Percentiles rank a stretch among this genome's conserved stretches.
phyloP scores from a whole-genome alignment of 768 basidiomycete genomes.

The Suillus fuscotomentosus region DNA sequence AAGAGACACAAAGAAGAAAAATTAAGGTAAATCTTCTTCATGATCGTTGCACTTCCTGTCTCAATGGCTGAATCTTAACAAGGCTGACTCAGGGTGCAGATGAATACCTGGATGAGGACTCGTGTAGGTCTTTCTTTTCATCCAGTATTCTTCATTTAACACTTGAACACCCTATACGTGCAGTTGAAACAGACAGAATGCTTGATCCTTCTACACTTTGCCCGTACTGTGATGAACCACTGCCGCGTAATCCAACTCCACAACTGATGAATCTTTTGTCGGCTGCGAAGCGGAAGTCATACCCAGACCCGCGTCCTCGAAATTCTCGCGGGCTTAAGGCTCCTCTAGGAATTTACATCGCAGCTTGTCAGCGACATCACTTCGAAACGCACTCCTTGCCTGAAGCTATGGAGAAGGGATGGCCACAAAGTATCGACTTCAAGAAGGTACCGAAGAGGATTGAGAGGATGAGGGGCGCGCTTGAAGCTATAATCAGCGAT shows the following conservation, averaged over 20 bases:
- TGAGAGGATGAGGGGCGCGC: slow-evolving; percentile 40
- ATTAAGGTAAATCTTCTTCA: slow-evolving; percentile 11
- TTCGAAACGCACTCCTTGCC: slow-evolving; percentile 77
- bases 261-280: slow-evolving; percentile 53
- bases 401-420: slow-evolving; percentile 65
- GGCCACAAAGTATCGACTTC: slow-evolving; percentile 78
- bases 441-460: slow-evolving; percentile 51
- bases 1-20: slow-evolving; percentile 34
- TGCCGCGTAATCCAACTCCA: slow-evolving; percentile 64
- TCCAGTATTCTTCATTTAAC: background rate
- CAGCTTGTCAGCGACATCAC: slow-evolving; percentile 73
- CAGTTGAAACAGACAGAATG: slow-evolving; percentile 51
- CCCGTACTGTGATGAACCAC: slow-evolving; percentile 75
- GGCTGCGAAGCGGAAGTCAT: slow-evolving; percentile 51
- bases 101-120: slow-evolving; percentile 34
- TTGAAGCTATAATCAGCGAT: slow-evolving; percentile 56
- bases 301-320: slow-evolving; percentile 58
- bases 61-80: background rate
- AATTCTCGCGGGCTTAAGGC: slow-evolving; percentile 67
- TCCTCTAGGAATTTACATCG: slow-evolving; percentile 51
- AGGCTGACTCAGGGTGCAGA: background rate
- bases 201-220: slow-evolving; percentile 70
- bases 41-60: background rate
- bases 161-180: slow-evolving; percentile 1
- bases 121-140: slow-evolving; percentile 30